phyloP scores from a whole-genome alignment of 2,329 filamentous ascomycete genomes.

The Colletotrichum graminicola region DNA sequence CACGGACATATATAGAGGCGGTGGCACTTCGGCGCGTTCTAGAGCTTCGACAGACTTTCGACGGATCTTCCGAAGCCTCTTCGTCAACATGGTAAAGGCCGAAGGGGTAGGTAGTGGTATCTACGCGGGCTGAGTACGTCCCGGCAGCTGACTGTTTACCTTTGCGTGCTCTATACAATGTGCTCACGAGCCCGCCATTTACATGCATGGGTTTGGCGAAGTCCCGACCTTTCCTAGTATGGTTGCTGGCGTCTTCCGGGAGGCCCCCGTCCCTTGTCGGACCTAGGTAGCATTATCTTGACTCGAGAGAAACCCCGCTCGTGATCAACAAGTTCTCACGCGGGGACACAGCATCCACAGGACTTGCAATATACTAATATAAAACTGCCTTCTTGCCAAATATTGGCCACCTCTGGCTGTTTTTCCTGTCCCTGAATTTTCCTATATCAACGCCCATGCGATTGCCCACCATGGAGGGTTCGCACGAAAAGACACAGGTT shows the following conservation, averaged over 20 bases:
- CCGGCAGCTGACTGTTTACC: background rate
- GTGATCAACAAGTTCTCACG: constrained; percentile 9
- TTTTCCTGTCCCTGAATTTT: background rate
- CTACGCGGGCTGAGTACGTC: background rate
- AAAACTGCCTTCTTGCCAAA: constrained; percentile 7
- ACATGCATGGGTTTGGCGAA: constrained; percentile 14
- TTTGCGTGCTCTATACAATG: no score
- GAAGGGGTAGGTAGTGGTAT: background rate
- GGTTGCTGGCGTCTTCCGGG: background rate
- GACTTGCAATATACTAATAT: background rate
- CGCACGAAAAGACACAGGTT: constrained; percentile 20
- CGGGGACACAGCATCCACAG: background rate
- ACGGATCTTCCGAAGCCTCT: background rate
- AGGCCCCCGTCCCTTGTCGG: background rate
- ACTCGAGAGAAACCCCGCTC: constrained; percentile 32
- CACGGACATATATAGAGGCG: background rate
- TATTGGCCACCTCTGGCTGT: no score
- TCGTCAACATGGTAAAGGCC: background rate
- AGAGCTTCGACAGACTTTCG: constrained; percentile 5
- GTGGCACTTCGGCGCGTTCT: constrained; percentile 16
- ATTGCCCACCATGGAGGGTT: constrained; percentile 21
- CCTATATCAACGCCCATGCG: background rate
- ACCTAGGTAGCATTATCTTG: constrained; percentile 16
- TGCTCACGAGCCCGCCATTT: background rate
- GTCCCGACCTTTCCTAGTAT: constrained; percentile 1